Percentiles rank a stretch among this genome's conserved stretches.
Conservation (phyloP, 345 rosid species). For the Psidium friedrichsthalianum region DNA sequence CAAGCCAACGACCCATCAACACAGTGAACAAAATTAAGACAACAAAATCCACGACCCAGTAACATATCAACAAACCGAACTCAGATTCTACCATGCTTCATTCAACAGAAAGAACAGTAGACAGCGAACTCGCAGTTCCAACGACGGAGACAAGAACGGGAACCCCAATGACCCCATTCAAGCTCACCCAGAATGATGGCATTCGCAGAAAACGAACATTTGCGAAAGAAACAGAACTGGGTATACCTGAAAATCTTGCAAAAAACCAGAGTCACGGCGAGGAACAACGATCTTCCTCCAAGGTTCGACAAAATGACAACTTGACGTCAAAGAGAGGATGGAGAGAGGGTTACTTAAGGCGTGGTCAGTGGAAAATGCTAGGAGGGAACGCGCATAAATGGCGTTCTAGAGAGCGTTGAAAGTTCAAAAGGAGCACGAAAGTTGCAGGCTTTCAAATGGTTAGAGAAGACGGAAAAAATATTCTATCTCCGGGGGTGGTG, state of each 20-base stretch:
- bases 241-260: not conserved
- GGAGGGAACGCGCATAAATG: not conserved
- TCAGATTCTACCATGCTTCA: not conserved
- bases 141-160: not conserved
- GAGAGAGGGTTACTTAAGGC: not conserved
- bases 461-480: not conserved
- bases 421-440: not conserved
- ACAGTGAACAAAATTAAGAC: not conserved
- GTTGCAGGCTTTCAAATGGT: not conserved
- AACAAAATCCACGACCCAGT: not conserved
- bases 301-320: not conserved
- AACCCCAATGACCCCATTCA: not conserved
- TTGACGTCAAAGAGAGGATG: not conserved
- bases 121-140: not conserved
- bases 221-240: not conserved
- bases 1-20: not conserved
- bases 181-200: not conserved
- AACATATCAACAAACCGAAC: not conserved
- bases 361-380: not conserved
- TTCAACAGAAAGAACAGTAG: not conserved
- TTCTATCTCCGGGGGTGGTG: not conserved
- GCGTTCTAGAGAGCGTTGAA: not conserved
- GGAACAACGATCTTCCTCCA: not conserved
- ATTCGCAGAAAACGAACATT: not conserved
- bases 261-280: not conserved